These are phyloP conservation scores for Solanum sejunctum DNA, from an alignment of 257 asterid species.

Conservation along the genomic window DNA sequence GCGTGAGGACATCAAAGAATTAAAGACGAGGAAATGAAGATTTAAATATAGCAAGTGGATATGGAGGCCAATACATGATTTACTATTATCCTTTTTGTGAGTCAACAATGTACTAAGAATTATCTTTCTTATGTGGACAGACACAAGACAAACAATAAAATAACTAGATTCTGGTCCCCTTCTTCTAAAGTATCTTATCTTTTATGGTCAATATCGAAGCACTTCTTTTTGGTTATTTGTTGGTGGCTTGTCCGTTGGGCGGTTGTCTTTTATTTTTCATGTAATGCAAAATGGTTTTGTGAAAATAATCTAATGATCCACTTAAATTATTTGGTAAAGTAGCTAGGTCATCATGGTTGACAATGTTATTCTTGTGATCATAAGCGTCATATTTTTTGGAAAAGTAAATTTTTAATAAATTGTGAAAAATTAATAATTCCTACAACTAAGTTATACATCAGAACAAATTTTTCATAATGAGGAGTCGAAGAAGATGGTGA, in stretches of 20 bases:
- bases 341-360: not conserved
- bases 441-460: not conserved
- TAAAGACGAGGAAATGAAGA: not conserved
- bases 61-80: not conserved
- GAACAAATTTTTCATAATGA: not conserved
- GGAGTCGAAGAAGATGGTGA: not conserved
- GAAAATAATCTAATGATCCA: not conserved
- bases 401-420: not conserved
- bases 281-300: not conserved
- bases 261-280: not conserved
- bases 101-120: constrained; percentile 3
- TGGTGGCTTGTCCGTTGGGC: not conserved
- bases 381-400: not conserved
- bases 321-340: not conserved
- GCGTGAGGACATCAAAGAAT: not conserved
- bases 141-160: not conserved
- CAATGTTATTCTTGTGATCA: not conserved
- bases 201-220: not conserved
- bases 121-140: constrained; percentile 7
- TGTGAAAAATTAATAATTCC: not conserved
- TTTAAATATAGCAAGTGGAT: not conserved
- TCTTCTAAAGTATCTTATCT: not conserved
- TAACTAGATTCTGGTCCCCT: not conserved
- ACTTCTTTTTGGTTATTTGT: not conserved
- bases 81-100: not conserved